Base-by-base conservation (phyloP, 2,329 filamentous ascomycete genomes). In the Fusarium sp. region DNA sequence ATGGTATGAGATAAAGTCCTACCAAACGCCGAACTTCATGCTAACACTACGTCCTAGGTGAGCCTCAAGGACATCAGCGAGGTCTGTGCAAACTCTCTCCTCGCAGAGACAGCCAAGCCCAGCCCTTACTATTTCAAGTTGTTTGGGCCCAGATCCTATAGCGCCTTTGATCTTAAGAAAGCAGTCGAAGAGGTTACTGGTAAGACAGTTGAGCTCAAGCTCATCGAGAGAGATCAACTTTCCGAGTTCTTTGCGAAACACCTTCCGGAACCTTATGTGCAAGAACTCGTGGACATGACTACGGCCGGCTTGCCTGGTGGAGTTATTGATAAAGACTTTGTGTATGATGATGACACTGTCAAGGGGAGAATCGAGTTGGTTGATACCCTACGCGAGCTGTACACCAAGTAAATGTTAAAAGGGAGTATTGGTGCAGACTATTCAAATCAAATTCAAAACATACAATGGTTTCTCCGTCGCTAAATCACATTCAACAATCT, bases 261-360 rank as follows among this genome's bases (percentile, higher is more conserved):
- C 6, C 66, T 81, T 8, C 78, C 76, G 1, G 65, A 72, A 13
- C 29, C 29, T 0, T 72, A 78, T 37, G 79, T 75, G 1, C 68
- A 71, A 22, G 79, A 79, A 14, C 74, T 80, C n/a, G 78, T 78
- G 10, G 79, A 79, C 40, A 79, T 82, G 74, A 78, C 75, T 0
- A 69, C 62, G 8, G 73, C 77, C 7, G 61, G 66, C 1, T 57
- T 80, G 22, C 70, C 75, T 8, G 80, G 75, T 2, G 81, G 81
- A 1, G 67, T 79, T 27, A 75, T 77, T 57, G 69, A 61, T 2
- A 70, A 66, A 9, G 70, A 80, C 18, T 79, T 75, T 54, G 73
- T 61, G 2, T 73, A 77, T 31, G 76, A 76, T 7, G 76, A 79
- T 24, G 50, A 76, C 5, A 79, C 75, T 0, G 58, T 80, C 2